Base-by-base conservation (phyloP, 225 moss, liverwort and hornwort species). In the Pseudoscleropodium purum region DNA sequence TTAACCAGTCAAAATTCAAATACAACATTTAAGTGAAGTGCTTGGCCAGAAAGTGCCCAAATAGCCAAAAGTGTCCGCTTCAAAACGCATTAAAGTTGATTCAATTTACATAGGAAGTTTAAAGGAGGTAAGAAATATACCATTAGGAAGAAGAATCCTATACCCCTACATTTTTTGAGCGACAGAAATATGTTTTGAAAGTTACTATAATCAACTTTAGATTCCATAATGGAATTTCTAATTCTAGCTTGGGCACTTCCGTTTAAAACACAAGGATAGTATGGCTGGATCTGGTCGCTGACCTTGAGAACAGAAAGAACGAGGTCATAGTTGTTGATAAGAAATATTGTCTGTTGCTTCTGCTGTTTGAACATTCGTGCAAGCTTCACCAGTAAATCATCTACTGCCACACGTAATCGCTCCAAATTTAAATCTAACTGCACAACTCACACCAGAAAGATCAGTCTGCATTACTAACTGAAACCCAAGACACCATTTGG, bases 371-470 rank as follows among this genome's bases (percentile, higher is more conserved):
- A 99, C 93, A 97, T 99, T 62, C 99, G 96, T 47, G 99, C 89
- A 88, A 99, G 94, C 92, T 99, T 99, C 65, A 99, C 99, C 89
- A 99, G 89, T 91, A 99, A 92, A 93, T 99, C 99, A 89, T 99
- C 99, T 52, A 99, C 95, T 33, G 99, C 96, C 85, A 97, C 95
- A 88, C 97, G 96, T 78, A 99, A 92, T 73, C 99, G 95, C 93
- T 97, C 99, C 95, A 99, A 89, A 95, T 99, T 99, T 52, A 99
- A 93, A 90, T 99, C 99, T 80, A 99, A 94, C 99, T 99, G 96
- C 94, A 93, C 70, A 88, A 8, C 56, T 87, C 85, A 87, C 68
- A 88, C 70, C 57, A 82, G 24, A 85, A 67, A 51, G n/a, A 66
- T 89, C 52, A 89, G 85, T 86, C 63, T 36, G 39, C 11, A 49